A percentile compares a stretch with the other conserved stretches of the same genome.
These are phyloP conservation scores for Mycena sp. DNA, from an alignment of 1,284 basidiomycete species.

Conservation along the genomic window DNA sequence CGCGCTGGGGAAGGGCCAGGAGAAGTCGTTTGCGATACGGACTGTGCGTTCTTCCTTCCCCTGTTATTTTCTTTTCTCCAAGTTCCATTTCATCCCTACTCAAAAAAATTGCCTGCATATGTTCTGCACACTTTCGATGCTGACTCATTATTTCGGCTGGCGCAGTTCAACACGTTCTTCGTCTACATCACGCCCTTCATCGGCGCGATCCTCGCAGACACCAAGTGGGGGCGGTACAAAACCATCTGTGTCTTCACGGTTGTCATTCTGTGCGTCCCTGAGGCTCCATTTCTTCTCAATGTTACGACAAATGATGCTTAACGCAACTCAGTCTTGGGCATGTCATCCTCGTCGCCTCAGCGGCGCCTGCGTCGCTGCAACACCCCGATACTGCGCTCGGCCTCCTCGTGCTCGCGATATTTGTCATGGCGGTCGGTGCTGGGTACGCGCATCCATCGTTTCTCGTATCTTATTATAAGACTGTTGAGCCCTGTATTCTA, in stretches of 20 bases:
- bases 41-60: constrained; percentile 39
- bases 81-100: neutral
- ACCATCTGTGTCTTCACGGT: constrained; percentile 62
- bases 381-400: constrained; percentile 46
- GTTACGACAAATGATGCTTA: too few relatives aligned
- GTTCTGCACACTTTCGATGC: too few relatives aligned
- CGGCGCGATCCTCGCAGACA: constrained; percentile 65
- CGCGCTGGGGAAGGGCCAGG: constrained; percentile 54
- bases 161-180: constrained; percentile 56
- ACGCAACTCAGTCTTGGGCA: constrained; percentile 46
- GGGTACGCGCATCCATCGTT: too few relatives aligned
- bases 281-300: too few relatives aligned
- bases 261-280: constrained; percentile 46
- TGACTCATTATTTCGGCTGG: too few relatives aligned
- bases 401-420: constrained; percentile 49
- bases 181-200: constrained; percentile 57
- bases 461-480: too few relatives aligned
- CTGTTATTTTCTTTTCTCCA: too few relatives aligned
- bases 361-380: constrained; percentile 45
- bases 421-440: constrained; percentile 54
- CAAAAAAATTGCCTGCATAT: too few relatives aligned
- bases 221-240: constrained; percentile 67
- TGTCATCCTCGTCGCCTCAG: constrained; percentile 53
- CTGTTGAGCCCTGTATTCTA: too few relatives aligned
- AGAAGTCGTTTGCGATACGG: constrained; percentile 52